A percentile compares a stretch with the other conserved stretches of the same genome.
Evolutionary conservation across 192 early-diverging fungal species (phyloP).

Genomic region (Allomyces macrogynus): DNA sequence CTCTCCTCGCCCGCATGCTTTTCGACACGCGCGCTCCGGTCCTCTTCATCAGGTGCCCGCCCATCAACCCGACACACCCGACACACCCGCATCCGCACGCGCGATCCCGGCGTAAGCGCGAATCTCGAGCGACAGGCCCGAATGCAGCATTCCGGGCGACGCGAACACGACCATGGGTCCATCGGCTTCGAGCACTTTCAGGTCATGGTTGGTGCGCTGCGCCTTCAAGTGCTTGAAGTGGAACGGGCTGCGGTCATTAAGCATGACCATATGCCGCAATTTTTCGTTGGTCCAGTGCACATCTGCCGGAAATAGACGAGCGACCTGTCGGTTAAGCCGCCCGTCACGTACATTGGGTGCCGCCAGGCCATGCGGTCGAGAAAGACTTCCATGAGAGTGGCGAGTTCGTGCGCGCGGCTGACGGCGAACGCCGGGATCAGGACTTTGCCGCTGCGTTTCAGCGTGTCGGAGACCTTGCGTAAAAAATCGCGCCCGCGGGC

Average conservation of each 20-base stretch:
- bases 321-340: constrained; percentile 79
- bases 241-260: constrained; percentile 70
- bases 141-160: constrained; percentile 94
- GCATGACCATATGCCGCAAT: constrained; percentile 77
- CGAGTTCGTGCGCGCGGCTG: constrained; percentile 91
- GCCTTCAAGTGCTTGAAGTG: constrained; percentile 85
- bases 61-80: too few relatives aligned
- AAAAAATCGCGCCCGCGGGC: constrained; percentile 83
- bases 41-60: too few relatives aligned
- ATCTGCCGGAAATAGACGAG: constrained; percentile 89
- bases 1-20: too few relatives aligned
- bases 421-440: constrained; percentile 96
- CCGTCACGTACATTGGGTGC: constrained; percentile 87
- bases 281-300: constrained; percentile 98
- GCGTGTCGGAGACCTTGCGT: constrained; percentile 64
- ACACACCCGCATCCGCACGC: too few relatives aligned
- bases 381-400: constrained; percentile 83
- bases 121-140: constrained; percentile 77
- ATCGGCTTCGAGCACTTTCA: constrained; percentile 47
- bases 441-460: constrained; percentile 61
- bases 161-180: constrained; percentile 84
- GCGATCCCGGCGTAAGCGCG: constrained; percentile 14
- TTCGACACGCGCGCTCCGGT: too few relatives aligned
- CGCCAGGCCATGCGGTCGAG: constrained; percentile 82
- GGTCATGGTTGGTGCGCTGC: constrained; percentile 37